phyloP scores from a whole-genome alignment of 2,329 filamentous ascomycete species.

The Microcera coccophila region DNA sequence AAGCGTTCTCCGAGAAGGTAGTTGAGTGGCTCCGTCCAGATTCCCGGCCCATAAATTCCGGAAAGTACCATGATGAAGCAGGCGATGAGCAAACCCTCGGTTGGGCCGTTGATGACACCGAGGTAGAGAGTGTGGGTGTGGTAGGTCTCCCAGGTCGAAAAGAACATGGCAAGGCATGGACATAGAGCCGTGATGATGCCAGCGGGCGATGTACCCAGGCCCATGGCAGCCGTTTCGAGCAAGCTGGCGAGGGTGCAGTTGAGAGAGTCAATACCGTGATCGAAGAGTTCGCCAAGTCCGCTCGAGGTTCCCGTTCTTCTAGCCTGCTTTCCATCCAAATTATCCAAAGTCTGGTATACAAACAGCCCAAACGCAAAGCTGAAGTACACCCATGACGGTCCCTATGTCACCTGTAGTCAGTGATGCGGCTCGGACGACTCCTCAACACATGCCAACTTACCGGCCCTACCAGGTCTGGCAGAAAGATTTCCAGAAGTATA shows the following conservation, averaged over 20 bases:
- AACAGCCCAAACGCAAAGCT: constrained; percentile 94
- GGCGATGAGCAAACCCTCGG: constrained; percentile 88
- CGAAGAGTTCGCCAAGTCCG: constrained; percentile 91
- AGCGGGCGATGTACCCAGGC: constrained; percentile 74
- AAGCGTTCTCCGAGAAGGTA: constrained; percentile 58
- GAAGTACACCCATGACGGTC: constrained; percentile 88
- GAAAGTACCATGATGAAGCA: constrained; percentile 81
- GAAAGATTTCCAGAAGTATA: constrained; percentile 65
- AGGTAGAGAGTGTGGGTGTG: constrained; percentile 97
- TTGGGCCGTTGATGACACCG: constrained; percentile 94
- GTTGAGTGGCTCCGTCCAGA: constrained; percentile 76
- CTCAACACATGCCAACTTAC: constrained; percentile 47
- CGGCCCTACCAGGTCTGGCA: constrained; percentile 88
- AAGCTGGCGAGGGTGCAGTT: constrained; percentile 94
- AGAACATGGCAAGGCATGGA: constrained; percentile 96
- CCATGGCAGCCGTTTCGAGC: constrained; percentile 89
- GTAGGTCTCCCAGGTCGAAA: constrained; percentile 99
- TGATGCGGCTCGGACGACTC: background rate
- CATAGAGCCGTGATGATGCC: constrained; percentile 89
- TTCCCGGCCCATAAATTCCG: constrained; percentile 79
- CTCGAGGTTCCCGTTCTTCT: constrained; percentile 91
- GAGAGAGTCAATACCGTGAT: constrained; percentile 96
- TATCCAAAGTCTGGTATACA: constrained; percentile 99
- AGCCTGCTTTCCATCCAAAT: constrained; percentile 97
- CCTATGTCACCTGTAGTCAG: constrained; percentile 43